These are phyloP conservation scores for Cyberlindnera galapagoensis DNA, from an alignment of 805 yeast genomes.

Conservation along the genomic window DNA sequence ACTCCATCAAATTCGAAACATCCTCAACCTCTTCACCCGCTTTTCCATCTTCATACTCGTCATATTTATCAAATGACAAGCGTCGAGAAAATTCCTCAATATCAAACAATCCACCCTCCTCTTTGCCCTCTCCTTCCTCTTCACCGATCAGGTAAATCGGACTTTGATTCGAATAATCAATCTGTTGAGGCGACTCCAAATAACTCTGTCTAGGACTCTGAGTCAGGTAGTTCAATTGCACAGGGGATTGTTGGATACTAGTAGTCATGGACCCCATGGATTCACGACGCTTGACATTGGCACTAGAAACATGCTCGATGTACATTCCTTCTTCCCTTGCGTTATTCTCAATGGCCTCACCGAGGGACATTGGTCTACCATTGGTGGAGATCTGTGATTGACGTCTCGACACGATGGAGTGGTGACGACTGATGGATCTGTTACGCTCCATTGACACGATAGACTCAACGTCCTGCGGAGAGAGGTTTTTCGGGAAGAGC, in stretches of 20 bases:
- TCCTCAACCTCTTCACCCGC: constrained; percentile 23
- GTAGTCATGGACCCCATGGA: constrained; percentile 9
- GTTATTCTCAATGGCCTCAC: constrained; percentile 29
- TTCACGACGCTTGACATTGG: constrained; percentile 5
- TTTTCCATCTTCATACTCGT: constrained; percentile 5
- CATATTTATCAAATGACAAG: constrained; percentile 15
- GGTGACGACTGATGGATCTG: constrained; percentile 45
- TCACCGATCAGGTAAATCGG: constrained; percentile 12
- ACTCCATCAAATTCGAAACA: constrained; percentile 36
- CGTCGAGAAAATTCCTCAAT: constrained; percentile 22
- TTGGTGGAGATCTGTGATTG: constrained; percentile 7
- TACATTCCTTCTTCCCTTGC: constrained; percentile 44
- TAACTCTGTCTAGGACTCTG: constrained; percentile 30
- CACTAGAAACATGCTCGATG: constrained; percentile 27
- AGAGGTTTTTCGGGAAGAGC: constrained; percentile 65
- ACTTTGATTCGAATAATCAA: neutral
- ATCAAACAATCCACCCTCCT: constrained; percentile 21
- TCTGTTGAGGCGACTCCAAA: constrained; percentile 29
- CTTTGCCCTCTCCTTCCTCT: constrained; percentile 4
- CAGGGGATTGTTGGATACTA: constrained; percentile 11
- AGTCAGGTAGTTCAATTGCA: constrained; percentile 7
- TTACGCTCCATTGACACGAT: constrained; percentile 65
- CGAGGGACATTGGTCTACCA: constrained; percentile 10
- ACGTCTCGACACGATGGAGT: constrained; percentile 25
- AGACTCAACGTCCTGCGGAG: constrained; percentile 63